Base-by-base conservation (phyloP, 1,284 basidiomycete species). In the Ceratobasidium sp. region DNA sequence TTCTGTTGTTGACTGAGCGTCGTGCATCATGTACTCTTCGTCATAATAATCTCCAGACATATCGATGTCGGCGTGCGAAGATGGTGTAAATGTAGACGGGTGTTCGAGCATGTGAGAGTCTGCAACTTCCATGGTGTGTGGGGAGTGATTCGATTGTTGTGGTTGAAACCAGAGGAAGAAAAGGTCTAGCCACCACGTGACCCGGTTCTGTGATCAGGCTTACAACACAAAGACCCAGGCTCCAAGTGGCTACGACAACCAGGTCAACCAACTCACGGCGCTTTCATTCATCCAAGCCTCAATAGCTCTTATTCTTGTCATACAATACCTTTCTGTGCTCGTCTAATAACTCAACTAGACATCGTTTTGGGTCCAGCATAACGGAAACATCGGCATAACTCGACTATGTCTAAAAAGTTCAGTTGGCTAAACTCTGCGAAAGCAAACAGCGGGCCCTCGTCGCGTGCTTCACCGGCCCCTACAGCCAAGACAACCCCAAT, bases 21-120 rank as follows among this genome's bases (percentile, higher is more conserved):
- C 73, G 61, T 76, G 73, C 73, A 76, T 76, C n/a, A 61, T 67
- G 73, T 76, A 76, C 53, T 76, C 73, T 51, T 76, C 73, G 51
- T 76, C 73, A 28, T 76, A 51, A 39, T 76, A 76, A 13, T 76
- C 73, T 40, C 46, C 61, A 66, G 73, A 76, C 73, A 76, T 76
- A 44, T 76, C 73, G 23, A 76, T 58, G 53, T 76, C 73, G 33
- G 53, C 23, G 40, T 76, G 73, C 18, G 67, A 69, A 9, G 73
- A 42, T 9, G 73, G 61, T 18, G 51, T 33, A 28, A 66, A 40
- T n/a, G 49, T 53, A 44, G 72, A 63, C 51, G 61, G 33, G 12
- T 76, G 73, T 39, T 76, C 73, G 33, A 63, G 33, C 73, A 76
- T 76, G 42, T 76, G 73, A 44, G 73, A 76, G 58, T 76, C 73